Evolutionary conservation across 1,139 yeast genomes (phyloP), one percentile per base, ranked within the genome.

Genomic region (Maudiozyma humilis): DNA sequence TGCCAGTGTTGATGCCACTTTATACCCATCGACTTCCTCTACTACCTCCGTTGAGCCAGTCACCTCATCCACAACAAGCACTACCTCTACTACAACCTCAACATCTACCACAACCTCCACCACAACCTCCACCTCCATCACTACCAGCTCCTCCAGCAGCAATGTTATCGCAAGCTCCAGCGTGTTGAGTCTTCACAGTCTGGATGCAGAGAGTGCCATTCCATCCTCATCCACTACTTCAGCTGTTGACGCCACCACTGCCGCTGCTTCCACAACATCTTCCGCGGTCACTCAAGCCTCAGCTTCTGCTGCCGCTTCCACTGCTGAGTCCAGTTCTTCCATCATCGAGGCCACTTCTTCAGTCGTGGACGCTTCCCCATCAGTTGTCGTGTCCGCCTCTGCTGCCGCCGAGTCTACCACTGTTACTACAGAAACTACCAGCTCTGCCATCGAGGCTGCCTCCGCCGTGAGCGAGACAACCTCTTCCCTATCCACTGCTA

Each of bases 21-120:
- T 29, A 29, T 37, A 29, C 25, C 40, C 43, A 20, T 34, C 40
- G 5, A 34, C 43, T n/a, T 30, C 38, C 13, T 36, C 43, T 5
- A 25, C 40, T 29, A 14, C 33, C 4, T 8, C 32, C 4, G 7
- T 23, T 18, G n/a, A 25, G 4, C n/a, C 27, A n/a, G n/a, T n/a
- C 19, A 14, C 37, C n/a, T 15, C 25, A 4, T 33, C 42, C 2
- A 12, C 25, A 8, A 8, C 34, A 17, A 27, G 32, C 7, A 27
- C 39, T 4, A 14, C 39, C 2, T 15, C 38, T 2, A n/a, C 15
- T 16, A 17, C 40, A 3, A 13, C 18, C n/a, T 13, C 17, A 3
- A 7, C 32, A 4, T 29, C 34, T 2, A 8, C 40, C n/a, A 15
- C 17, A 10, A 14, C 16, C 19, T 3, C 4, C 6, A 3, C 36